A percentile compares a stretch with the other conserved stretches of the same genome.
phyloP scores from a whole-genome alignment of 164 flowering plant genomes.

The Macadamia tetraphylla region DNA sequence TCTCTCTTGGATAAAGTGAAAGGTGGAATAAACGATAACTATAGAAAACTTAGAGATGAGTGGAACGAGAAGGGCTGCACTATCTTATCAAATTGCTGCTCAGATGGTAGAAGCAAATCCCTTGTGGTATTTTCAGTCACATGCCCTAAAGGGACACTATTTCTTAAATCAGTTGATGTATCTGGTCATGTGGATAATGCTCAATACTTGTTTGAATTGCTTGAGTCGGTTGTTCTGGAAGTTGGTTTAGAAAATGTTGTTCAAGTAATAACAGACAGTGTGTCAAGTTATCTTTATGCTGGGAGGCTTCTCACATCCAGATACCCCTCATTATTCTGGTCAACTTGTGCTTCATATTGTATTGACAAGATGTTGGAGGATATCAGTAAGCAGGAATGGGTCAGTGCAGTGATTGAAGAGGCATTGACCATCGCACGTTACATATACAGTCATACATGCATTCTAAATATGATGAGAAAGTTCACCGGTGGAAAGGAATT shows the following conservation, averaged over 20 bases:
- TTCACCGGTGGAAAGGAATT: conserved; percentile 56
- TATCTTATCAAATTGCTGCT: conserved; percentile 51
- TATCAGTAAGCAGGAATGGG: conserved; percentile 50
- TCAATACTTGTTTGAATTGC: conserved; percentile 43
- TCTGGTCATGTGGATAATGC: conserved; percentile 51
- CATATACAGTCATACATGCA: conserved; percentile 47
- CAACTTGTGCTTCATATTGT: conserved; percentile 73
- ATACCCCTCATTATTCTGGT: conserved; percentile 57
- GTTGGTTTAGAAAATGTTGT: conserved; percentile 66
- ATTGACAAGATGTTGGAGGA: conserved; percentile 64
- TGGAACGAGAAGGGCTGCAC: conserved; percentile 72
- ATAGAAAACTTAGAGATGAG: conserved; percentile 36
- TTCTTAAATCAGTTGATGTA: conserved; percentile 57
- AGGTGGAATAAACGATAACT: conserved; percentile 37
- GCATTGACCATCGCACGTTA: conserved; percentile 43
- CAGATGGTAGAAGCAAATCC: conserved; percentile 41
- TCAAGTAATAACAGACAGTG: conserved; percentile 60
- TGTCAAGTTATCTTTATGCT: conserved; percentile 45
- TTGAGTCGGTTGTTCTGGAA: conserved; percentile 53
- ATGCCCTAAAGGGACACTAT: conserved; percentile 50
- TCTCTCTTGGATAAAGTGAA: conserved; percentile 50
- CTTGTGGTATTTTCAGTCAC: conserved; percentile 48
- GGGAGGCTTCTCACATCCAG: conserved; percentile 61
- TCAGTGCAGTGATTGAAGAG: conserved; percentile 46
- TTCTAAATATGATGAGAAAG: conserved; percentile 46